Conservation (phyloP, 2,329 filamentous ascomycete species). For the Calonectria leucothoes region DNA sequence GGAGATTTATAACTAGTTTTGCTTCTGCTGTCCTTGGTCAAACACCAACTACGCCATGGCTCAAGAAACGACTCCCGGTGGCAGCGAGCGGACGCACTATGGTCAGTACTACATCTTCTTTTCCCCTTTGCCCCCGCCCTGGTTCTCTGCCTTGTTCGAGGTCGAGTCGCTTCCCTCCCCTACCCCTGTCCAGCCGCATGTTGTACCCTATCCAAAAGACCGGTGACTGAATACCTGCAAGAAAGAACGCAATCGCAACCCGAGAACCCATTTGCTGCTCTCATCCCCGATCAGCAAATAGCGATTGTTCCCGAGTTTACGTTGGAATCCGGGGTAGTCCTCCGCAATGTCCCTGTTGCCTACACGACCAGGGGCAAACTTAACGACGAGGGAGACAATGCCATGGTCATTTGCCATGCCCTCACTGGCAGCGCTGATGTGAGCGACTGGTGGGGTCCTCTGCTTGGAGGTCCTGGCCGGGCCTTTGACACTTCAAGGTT, state of each 20-base stretch:
- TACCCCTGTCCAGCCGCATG: slow-evolving; percentile 14
- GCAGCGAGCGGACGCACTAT: slow-evolving; percentile 38
- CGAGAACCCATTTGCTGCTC: slow-evolving; percentile 88
- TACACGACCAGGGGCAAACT: slow-evolving; percentile 75
- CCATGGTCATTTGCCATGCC: slow-evolving; percentile 84
- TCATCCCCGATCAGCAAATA: slow-evolving; percentile 91
- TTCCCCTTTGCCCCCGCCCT: background rate
- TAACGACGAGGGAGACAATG: slow-evolving; percentile 70
- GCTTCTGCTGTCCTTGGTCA: slow-evolving; percentile 2
- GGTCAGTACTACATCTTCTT: slow-evolving; percentile 44
- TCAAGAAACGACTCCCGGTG: slow-evolving; percentile 33
- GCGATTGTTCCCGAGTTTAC: slow-evolving; percentile 90
- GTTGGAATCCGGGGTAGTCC: slow-evolving; percentile 88
- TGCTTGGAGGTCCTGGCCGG: slow-evolving; percentile 81
- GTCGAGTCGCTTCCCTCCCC: background rate
- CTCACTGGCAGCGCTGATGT: slow-evolving; percentile 89
- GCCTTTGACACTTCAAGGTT: slow-evolving; percentile 86
- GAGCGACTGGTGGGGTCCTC: slow-evolving; percentile 88
- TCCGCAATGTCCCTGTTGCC: slow-evolving; percentile 80
- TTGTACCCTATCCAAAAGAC: slow-evolving; percentile 46
- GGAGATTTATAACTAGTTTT: slow-evolving; percentile 11
- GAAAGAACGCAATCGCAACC: slow-evolving; percentile 76
- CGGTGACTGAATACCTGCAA: slow-evolving; percentile 73
- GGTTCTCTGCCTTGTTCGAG: background rate
- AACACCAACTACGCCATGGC: slow-evolving; percentile 40